Evolutionary conservation across 805 yeast species (phyloP).

Genomic region (Yarrowia keelungensis): DNA sequence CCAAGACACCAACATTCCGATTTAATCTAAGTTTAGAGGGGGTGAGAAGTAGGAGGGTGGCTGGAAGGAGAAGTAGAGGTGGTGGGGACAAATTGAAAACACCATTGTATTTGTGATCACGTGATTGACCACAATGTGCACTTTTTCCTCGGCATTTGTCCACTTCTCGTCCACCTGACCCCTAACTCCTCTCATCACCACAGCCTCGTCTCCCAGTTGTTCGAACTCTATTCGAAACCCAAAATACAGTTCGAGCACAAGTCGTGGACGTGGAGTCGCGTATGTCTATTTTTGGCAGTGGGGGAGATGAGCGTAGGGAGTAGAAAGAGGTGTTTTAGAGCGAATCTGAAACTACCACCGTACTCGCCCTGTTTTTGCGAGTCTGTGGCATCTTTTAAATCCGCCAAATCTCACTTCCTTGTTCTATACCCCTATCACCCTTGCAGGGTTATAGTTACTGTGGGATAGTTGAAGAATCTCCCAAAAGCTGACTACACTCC

Average conservation of each 20-base stretch:
- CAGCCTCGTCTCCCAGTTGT: slow-evolving; percentile 19
- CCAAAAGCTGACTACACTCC: slow-evolving; percentile 1
- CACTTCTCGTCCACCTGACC: too few relatives aligned
- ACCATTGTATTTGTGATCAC: background rate
- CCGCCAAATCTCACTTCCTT: too few relatives aligned
- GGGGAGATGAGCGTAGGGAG: background rate
- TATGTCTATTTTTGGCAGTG: slow-evolving; percentile 6
- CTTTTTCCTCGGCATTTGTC: background rate
- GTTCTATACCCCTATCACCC: slow-evolving; percentile 7
- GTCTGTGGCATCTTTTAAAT: background rate
- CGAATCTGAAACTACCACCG: too few relatives aligned
- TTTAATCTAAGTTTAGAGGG: slow-evolving; percentile 29
- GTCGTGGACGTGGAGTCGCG: slow-evolving; percentile 34
- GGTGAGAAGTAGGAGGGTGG: background rate
- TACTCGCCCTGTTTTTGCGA: too few relatives aligned
- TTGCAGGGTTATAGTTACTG: slow-evolving; percentile 5
- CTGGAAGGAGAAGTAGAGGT: background rate
- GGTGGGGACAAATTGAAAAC: too few relatives aligned
- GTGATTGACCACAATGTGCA: background rate
- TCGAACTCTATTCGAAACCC: background rate
- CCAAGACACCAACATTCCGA: slow-evolving; percentile 38
- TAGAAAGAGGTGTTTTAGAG: background rate
- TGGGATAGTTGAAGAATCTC: background rate
- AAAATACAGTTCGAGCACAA: slow-evolving; percentile 5
- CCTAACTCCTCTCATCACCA: background rate